Percentiles rank a stretch among this genome's conserved stretches.
These are phyloP conservation scores for Ophiostoma ulmi DNA, from an alignment of 2,329 filamentous ascomycete genomes.

Conservation along the genomic window DNA sequence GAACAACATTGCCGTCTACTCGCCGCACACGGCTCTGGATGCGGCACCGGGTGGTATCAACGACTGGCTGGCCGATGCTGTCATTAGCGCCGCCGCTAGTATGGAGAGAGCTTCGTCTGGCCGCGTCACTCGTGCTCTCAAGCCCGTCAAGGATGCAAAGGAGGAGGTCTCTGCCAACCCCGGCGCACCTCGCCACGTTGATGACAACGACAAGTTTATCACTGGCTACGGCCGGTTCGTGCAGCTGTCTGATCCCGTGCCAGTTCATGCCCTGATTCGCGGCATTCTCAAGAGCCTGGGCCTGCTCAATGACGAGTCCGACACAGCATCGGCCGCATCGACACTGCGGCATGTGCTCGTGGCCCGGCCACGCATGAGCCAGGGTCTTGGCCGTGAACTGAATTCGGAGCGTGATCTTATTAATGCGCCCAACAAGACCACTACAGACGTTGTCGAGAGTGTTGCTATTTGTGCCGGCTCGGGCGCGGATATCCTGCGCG, in stretches of 20 bases:
- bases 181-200: not conserved
- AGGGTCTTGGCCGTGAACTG: not conserved
- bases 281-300: conserved; percentile 63
- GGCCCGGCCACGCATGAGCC: conserved; percentile 33
- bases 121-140: conserved; percentile 32
- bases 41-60: conserved; percentile 79
- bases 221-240: conserved; percentile 49
- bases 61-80: conserved; percentile 87
- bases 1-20: conserved; percentile 90
- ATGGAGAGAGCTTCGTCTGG: too few species aligned
- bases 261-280: conserved; percentile 43
- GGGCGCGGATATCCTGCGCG: conserved; percentile 69
- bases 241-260: conserved; percentile 38
- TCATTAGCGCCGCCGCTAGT: conserved; percentile 39
- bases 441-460: conserved; percentile 29
- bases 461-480: conserved; percentile 89
- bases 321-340: not conserved
- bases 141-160: conserved; percentile 37
- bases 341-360: conserved; percentile 40
- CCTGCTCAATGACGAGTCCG: conserved; percentile 34
- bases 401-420: not conserved
- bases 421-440: conserved; percentile 21
- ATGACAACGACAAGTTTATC: conserved; percentile 29
- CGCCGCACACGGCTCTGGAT: conserved; percentile 91
- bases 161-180: conserved; percentile 29